Evolutionary conservation across 2,329 filamentous ascomycete genomes (phyloP).

Genomic region (Microdochium nivale): DNA sequence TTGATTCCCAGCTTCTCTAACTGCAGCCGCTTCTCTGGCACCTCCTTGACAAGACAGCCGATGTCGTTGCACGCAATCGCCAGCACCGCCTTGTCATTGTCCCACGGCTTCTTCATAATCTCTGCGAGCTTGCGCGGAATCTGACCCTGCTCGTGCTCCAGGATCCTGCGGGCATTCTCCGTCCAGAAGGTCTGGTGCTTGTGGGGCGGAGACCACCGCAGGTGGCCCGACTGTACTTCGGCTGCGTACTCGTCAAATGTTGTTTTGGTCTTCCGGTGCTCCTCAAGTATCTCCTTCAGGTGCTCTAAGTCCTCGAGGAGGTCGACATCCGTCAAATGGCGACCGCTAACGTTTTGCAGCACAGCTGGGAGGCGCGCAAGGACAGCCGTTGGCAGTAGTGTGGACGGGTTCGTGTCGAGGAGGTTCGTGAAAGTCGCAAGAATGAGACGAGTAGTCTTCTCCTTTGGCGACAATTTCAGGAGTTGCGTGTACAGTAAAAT

Average conservation of each 20-base stretch:
- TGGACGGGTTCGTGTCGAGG: slow-evolving; percentile 59
- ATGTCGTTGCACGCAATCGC: slow-evolving; percentile 92
- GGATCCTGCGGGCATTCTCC: slow-evolving; percentile 79
- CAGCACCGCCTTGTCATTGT: slow-evolving; percentile 78
- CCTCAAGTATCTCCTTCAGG: slow-evolving; percentile 55
- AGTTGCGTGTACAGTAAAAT: slow-evolving; percentile 88
- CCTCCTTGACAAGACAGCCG: slow-evolving; percentile 79
- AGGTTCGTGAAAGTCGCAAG: slow-evolving; percentile 87
- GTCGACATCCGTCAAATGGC: slow-evolving; percentile 57
- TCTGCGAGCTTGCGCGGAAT: slow-evolving; percentile 75
- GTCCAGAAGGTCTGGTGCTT: slow-evolving; percentile 82
- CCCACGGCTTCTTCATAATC: slow-evolving; percentile 66
- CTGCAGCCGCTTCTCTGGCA: slow-evolving; percentile 71
- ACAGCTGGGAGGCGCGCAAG: slow-evolving; percentile 70
- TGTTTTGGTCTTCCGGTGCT: slow-evolving; percentile 58
- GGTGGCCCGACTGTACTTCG: slow-evolving; percentile 59
- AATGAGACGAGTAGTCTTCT: slow-evolving; percentile 91
- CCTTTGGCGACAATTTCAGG: slow-evolving; percentile 85
- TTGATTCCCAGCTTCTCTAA: slow-evolving; percentile 82
- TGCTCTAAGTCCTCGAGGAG: slow-evolving; percentile 53
- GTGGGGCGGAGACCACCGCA: slow-evolving; percentile 90
- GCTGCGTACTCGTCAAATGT: slow-evolving; percentile 22
- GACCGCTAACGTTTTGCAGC: slow-evolving; percentile 52
- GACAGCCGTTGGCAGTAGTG: slow-evolving; percentile 74
- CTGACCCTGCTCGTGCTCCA: slow-evolving; percentile 74